Percentiles rank a stretch among this genome's conserved stretches.
Evolutionary conservation across 2,329 filamentous ascomycete species (phyloP).

Genomic region (Neodidymelliopsis sp.): DNA sequence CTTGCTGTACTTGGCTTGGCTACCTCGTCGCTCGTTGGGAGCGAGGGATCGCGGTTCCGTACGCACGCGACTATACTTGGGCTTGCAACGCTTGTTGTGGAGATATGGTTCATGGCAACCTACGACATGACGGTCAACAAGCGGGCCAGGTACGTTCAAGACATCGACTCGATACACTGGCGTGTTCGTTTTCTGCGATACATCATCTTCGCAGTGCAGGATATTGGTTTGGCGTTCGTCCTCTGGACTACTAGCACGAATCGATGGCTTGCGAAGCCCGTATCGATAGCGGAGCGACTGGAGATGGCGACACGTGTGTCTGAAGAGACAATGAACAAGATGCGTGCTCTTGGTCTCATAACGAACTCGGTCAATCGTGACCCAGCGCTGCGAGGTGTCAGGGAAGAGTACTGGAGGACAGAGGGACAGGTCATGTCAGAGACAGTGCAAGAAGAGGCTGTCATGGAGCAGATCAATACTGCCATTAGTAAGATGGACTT

Average conservation of each 20-base stretch:
- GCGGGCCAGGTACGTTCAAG: slow-evolving; percentile 63
- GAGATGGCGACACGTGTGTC: slow-evolving; percentile 66
- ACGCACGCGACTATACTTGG: slow-evolving; percentile 71
- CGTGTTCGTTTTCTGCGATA: slow-evolving; percentile 68
- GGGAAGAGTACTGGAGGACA: slow-evolving; percentile 79
- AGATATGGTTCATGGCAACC: slow-evolving; percentile 69
- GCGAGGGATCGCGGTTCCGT: slow-evolving; percentile 73
- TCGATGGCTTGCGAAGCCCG: slow-evolving; percentile 73
- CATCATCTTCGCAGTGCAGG: slow-evolving; percentile 68
- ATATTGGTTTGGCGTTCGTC: slow-evolving; percentile 68
- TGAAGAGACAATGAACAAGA: slow-evolving; percentile 67
- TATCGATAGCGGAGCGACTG: slow-evolving; percentile 70
- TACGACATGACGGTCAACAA: slow-evolving; percentile 73
- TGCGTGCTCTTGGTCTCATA: slow-evolving; percentile 76
- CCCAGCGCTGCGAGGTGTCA: slow-evolving; percentile 69
- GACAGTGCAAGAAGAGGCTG: slow-evolving; percentile 80
- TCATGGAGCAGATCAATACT: slow-evolving; percentile 73
- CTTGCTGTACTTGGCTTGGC: slow-evolving; percentile 73
- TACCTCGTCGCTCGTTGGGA: slow-evolving; percentile 74
- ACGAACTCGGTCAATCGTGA: slow-evolving; percentile 83
- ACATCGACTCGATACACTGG: slow-evolving; percentile 78
- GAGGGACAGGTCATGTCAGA: slow-evolving; percentile 76
- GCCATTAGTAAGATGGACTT: slow-evolving; percentile 72
- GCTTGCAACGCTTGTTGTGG: slow-evolving; percentile 65
- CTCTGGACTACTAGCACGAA: slow-evolving; percentile 83